Base-by-base conservation (phyloP, 352 stramenopile genomes). In the Pythium chondricola region DNA sequence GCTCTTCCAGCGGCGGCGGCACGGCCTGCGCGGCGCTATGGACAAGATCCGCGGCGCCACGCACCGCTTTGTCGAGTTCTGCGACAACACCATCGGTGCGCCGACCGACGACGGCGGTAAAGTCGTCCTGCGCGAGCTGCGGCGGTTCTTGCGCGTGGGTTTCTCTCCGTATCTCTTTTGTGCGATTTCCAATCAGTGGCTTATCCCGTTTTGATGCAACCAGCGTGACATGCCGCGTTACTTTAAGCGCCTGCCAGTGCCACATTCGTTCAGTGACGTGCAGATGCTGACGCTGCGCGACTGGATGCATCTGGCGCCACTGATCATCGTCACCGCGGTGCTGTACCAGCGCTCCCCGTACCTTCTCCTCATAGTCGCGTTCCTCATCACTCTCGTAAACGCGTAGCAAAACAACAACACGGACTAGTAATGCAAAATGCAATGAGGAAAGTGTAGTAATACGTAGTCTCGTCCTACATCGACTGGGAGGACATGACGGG, bases 161-260 rank as follows among this genome's bases (percentile, higher is more conserved):
- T 13, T 14, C 2, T 14, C 22, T 14, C n/a, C n/a, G n/a, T n/a
- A n/a, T n/a, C n/a, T n/a, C n/a, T n/a, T n/a, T n/a, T n/a, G n/a
- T n/a, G n/a, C n/a, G n/a, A n/a, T n/a, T n/a, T n/a, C n/a, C n/a
- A n/a, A n/a, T n/a, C n/a, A n/a, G n/a, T 22, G 20, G 11, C 22
- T 2, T 31, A 22, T 1, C 7, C 27, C 9, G 16, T 26, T 17
- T 25, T 38, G 44, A n/a, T 47, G 49, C 42, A 16, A 6, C 14
- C 31, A 65, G 56, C 39, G 45, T 3, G 49, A 59, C 13, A 25
- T 65, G 6, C 56, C 56, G n/a, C 56, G 56, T 17, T 65, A 65
- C 45, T 56, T 65, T 24, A 43, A 40, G 1, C 37, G 46, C 3
- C 50, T 65, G 0, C 43, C 56, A 2, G 38, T 65, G 1, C 56